These are phyloP conservation scores for Torrubiella hemipterigena DNA, from an alignment of 2,329 filamentous ascomycete genomes.

Conservation along the genomic window DNA sequence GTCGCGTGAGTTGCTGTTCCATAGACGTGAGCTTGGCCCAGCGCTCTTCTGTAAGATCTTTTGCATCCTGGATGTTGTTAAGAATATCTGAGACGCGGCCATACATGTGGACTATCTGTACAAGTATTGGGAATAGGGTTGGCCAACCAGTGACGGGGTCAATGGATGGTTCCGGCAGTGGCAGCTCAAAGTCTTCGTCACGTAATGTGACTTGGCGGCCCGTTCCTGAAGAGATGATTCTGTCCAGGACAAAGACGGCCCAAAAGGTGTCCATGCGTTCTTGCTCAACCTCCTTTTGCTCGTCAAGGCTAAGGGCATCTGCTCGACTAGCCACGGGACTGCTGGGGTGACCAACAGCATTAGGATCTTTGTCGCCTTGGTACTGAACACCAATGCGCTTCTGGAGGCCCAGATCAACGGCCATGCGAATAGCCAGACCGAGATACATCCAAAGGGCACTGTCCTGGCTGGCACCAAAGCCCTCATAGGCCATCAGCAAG, in stretches of 20 bases:
- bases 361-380: conserved; percentile 40
- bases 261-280: conserved; percentile 82
- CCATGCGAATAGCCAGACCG: conserved; percentile 75
- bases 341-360: conserved; percentile 26
- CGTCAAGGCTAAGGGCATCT: conserved; percentile 29
- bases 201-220: conserved; percentile 73
- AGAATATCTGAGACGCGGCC: conserved; percentile 74
- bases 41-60: conserved; percentile 64
- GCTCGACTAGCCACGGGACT: conserved; percentile 28
- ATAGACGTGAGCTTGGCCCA: conserved; percentile 62
- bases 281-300: conserved; percentile 58
- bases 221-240: conserved; percentile 78
- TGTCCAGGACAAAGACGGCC: conserved; percentile 79
- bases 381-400: conserved; percentile 64
- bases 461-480: conserved; percentile 79
- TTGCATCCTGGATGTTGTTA: conserved; percentile 64
- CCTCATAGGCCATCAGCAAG: conserved; percentile 74
- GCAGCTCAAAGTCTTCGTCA: conserved; percentile 75
- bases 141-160: conserved; percentile 56
- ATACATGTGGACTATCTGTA: conserved; percentile 77
- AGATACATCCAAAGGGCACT: conserved; percentile 92
- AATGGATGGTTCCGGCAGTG: conserved; percentile 42
- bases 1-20: conserved; percentile 64
- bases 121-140: conserved; percentile 65
- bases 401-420: conserved; percentile 67